Evolutionary conservation across 2,329 filamentous ascomycete genomes (phyloP), one percentile per base, ranked within the genome.

Genomic region (Onygenales sp.): DNA sequence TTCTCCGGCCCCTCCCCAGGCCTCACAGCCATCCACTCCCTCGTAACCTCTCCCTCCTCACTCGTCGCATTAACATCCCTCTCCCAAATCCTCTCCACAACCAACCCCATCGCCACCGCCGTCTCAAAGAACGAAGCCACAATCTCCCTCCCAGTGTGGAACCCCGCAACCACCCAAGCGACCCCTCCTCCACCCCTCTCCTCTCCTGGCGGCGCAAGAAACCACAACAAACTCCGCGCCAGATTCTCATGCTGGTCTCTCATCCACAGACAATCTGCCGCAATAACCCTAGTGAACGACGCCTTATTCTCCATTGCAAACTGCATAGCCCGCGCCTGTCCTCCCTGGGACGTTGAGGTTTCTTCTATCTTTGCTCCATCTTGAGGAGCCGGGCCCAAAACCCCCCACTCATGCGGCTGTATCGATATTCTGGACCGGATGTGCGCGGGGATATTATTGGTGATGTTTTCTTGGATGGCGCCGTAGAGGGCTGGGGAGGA

Each of bases 211-310:
- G 63, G 59, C 4, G 75, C 72, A 14, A 83, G 71, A 60, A 82
- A 81, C 64, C 79, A 78, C 5, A 75, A 64, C 72, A 83, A 77
- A 1, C 78, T 81, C 11, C 64, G 67, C 9, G 72, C 75, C 13
- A 84, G 72, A 57, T 78, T 80, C 47, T 72, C 70, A 60, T 84
- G 81, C 66, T 83, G 75, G 21, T 67, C 66, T 0, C 68, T 69
- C 75, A 83, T 80, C 80, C 80, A 84, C 55, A 78, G 74, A 66
- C 80, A 83, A 60, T 84, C 81, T 50, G 81, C 80, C 1, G 79
- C 78, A 9, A 84, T 70, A 50, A 84, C 77, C 17, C 78, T 75
- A 1, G 74, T 76, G 61, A 77, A 84, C 5, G 59, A 54, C 7
- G 69, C 69, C 10, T 68, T 68, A 53, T 69, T 58, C 4, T 58